Evolutionary conservation across 257 asterid genomes (phyloP).

Genomic region (Mentha longifolia): DNA sequence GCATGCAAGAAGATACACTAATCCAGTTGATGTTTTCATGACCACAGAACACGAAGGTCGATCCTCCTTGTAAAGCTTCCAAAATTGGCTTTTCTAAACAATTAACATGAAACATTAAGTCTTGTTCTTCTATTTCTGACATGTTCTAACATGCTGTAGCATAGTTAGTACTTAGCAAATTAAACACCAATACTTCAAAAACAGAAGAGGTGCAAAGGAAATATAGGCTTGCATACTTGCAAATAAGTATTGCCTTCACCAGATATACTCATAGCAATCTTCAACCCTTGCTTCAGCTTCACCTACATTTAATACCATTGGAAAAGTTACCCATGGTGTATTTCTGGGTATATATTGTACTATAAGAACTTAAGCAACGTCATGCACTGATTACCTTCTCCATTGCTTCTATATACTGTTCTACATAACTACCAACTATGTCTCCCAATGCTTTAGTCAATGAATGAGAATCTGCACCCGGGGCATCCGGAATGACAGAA

Average conservation of each 20-base stretch:
- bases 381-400: constrained; percentile 69
- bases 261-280: constrained; percentile 87
- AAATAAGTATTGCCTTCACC: constrained; percentile 93
- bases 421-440: constrained; percentile 66
- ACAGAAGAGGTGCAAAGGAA: constrained; percentile 15
- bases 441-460: constrained; percentile 72
- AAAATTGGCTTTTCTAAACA: constrained; percentile 82
- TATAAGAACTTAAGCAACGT: constrained; percentile 20
- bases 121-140: constrained; percentile 17
- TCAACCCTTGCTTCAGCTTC: constrained; percentile 91
- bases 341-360: constrained; percentile 17
- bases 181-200: constrained; percentile 13
- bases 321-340: constrained; percentile 29
- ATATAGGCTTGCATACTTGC: constrained; percentile 59
- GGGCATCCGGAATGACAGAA: constrained; percentile 80
- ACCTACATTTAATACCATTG: constrained; percentile 55
- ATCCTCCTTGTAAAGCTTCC: constrained; percentile 98
- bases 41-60: constrained; percentile 68
- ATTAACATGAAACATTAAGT: constrained; percentile 20
- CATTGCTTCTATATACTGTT: constrained; percentile 84
- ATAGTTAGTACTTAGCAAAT: not conserved
- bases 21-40: constrained; percentile 85
- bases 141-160: constrained; percentile 12
- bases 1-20: constrained; percentile 92
- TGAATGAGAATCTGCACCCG: constrained; percentile 73